Percentiles rank a stretch among this genome's conserved stretches.
These are phyloP conservation scores for Hapsidospora chrysogenum DNA, from an alignment of 495 filamentous ascomycete species.

Conservation along the genomic window DNA sequence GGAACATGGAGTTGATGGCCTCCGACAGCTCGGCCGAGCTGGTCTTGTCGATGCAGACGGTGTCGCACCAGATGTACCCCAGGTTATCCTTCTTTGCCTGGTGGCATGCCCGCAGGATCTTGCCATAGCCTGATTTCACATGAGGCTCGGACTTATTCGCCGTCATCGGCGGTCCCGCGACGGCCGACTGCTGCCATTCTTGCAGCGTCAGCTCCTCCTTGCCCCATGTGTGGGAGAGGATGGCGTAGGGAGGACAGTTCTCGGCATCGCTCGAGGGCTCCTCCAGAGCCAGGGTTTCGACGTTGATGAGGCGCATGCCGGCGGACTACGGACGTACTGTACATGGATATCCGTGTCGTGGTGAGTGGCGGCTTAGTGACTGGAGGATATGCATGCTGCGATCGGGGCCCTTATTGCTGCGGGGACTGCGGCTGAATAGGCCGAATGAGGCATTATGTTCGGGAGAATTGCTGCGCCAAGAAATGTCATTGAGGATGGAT, in stretches of 20 bases:
- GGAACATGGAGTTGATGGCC: constrained; percentile 27
- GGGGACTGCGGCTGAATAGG: too few relatives aligned
- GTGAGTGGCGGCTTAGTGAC: too few relatives aligned
- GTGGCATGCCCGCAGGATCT: constrained; percentile 10
- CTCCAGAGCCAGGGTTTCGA: too few relatives aligned
- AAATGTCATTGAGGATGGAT: too few relatives aligned
- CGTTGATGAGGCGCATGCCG: too few relatives aligned
- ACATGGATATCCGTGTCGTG: too few relatives aligned
- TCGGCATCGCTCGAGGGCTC: too few relatives aligned
- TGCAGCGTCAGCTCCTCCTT: constrained; percentile 9
- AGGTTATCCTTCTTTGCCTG: constrained; percentile 6
- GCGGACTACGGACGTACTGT: too few relatives aligned
- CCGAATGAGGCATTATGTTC: too few relatives aligned
- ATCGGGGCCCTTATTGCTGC: too few relatives aligned
- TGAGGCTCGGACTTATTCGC: background rate
- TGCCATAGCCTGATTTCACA: constrained; percentile 10
- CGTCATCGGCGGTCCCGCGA: background rate
- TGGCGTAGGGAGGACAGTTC: constrained; percentile 7
- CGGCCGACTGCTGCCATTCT: constrained; percentile 2
- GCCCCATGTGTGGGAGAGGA: constrained; percentile 9
- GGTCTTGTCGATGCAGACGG: constrained; percentile 27
- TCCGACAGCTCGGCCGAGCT: constrained; percentile 26
- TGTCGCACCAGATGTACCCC: constrained; percentile 22
- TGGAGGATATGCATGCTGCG: too few relatives aligned
- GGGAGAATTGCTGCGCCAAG: too few relatives aligned